These are phyloP conservation scores for Saxophila tyrrhenica DNA, from an alignment of 495 filamentous ascomycete species.

Conservation along the genomic window DNA sequence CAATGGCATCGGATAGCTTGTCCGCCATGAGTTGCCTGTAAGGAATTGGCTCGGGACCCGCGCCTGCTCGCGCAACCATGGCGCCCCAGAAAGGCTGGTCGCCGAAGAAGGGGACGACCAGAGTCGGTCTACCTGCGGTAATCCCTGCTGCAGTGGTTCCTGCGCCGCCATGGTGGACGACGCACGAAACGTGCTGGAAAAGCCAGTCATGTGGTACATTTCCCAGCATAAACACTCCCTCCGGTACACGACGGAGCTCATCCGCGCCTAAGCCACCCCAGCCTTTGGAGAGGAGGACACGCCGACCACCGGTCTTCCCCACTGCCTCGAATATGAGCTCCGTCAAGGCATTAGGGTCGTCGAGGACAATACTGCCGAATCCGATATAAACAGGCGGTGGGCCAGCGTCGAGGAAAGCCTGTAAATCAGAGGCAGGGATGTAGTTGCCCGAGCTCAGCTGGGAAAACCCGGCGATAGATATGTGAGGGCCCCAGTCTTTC, in stretches of 20 bases:
- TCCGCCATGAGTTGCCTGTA: constrained; percentile 54
- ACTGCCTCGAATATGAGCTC: constrained; percentile 59
- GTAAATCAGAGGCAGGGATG: constrained; percentile 49
- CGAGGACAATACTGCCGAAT: constrained; percentile 73
- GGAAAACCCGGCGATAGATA: constrained; percentile 63
- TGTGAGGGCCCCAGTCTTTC: constrained; percentile 59
- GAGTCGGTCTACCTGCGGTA: constrained; percentile 54
- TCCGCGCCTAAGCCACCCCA: constrained; percentile 68
- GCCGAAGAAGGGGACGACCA: constrained; percentile 75
- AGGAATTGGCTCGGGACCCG: constrained; percentile 61
- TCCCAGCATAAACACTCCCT: constrained; percentile 62
- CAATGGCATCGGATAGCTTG: constrained; percentile 51
- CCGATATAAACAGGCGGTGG: constrained; percentile 70
- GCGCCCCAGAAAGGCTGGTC: constrained; percentile 78
- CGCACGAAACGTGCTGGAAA: constrained; percentile 60
- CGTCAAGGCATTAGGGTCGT: constrained; percentile 58
- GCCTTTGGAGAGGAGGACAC: constrained; percentile 68
- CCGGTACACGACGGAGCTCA: constrained; percentile 39
- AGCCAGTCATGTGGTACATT: constrained; percentile 78
- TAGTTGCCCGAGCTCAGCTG: constrained; percentile 56
- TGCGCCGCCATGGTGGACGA: constrained; percentile 70
- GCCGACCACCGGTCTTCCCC: constrained; percentile 44
- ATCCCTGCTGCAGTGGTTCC: constrained; percentile 73
- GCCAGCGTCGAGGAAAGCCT: constrained; percentile 51
- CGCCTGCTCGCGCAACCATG: constrained; percentile 60